Percentiles rank a stretch among this genome's conserved stretches.
Evolutionary conservation across 495 filamentous ascomycete genomes (phyloP).

Genomic region (Parmelia sp.): DNA sequence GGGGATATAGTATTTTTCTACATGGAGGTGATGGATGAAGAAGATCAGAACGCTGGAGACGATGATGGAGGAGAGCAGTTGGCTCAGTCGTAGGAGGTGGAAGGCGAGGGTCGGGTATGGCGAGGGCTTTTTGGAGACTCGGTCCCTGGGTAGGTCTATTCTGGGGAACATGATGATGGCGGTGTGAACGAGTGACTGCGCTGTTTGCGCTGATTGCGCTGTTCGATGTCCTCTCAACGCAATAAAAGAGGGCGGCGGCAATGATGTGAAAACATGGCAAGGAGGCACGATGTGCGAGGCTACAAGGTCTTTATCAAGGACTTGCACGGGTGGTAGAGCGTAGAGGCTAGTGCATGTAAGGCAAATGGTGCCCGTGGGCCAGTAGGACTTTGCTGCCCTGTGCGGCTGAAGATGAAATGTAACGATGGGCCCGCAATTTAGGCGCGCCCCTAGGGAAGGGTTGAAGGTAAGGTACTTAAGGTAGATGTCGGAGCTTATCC

Average conservation of each 20-base stretch:
- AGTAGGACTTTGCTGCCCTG: neutral
- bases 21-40: conserved; percentile 55
- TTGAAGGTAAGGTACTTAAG: too few relatives aligned
- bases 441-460: neutral
- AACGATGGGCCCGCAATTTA: neutral
- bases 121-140: conserved; percentile 38
- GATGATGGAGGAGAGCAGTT: conserved; percentile 49
- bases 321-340: neutral
- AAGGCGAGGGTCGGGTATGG: conserved; percentile 54
- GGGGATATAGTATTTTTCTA: conserved; percentile 49
- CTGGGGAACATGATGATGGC: conserved; percentile 2
- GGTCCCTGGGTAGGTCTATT: neutral
- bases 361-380: too few relatives aligned
- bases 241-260: neutral
- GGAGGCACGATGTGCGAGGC: neutral
- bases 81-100: conserved; percentile 46
- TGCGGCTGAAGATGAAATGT: neutral
- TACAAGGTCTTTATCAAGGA: neutral
- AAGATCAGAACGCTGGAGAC: conserved; percentile 53
- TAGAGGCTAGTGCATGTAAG: too few relatives aligned
- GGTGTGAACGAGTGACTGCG: neutral
- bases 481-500: neutral
- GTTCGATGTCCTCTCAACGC: neutral
- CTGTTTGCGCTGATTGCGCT: neutral
- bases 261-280: neutral